Base-by-base conservation (phyloP, 2,329 filamentous ascomycete genomes). In the Neonectria punicea region DNA sequence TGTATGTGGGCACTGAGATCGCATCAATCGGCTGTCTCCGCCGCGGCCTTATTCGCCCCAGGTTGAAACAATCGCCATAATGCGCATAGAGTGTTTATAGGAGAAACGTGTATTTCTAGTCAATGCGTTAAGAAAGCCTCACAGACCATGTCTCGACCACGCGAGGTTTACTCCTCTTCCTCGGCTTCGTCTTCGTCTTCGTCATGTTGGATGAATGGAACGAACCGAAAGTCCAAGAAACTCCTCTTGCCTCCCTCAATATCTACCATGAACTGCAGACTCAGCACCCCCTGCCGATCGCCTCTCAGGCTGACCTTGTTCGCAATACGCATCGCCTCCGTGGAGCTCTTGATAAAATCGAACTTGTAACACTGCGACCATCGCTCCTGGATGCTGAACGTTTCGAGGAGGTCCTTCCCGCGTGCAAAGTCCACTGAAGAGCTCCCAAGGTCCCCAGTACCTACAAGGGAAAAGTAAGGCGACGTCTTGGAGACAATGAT, bases 181-280 rank as follows among this genome's bases (percentile, higher is more conserved):
- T 70, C 70, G 1, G 61, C 72, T 13, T 70, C 74, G 4, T 74
- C 78, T 5, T 73, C 75, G 13, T 74, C 80, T 5, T 84, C 84
- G 30, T 89, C 89, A 46, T 92, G 87, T 22, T 87, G 86, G 16
- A 86, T 84, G 59, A 89, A 90, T 16, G 93, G 93, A 62, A 97
- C 90, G 75, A 96, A 93, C 20, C 92, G 85, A 78, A 95, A 97
- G 78, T 96, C 92, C 25, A 96, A 85, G 80, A 95, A 97, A 72
- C 89, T 92, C 43, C 89, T 83, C 25, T 85, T 84, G 5, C 87
- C 86, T 7, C 87, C 87, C 67, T 96, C 93, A 46, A 94, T 85
- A 76, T 98, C 93, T 16, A 99, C 91, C 92, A 99, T 96, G 74
- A 98, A 98, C 76, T 99, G 96, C 77, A 98, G 81, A 79, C 93